Conservation (phyloP, 306 rosid genomes). For the Carpinus fangiana region DNA sequence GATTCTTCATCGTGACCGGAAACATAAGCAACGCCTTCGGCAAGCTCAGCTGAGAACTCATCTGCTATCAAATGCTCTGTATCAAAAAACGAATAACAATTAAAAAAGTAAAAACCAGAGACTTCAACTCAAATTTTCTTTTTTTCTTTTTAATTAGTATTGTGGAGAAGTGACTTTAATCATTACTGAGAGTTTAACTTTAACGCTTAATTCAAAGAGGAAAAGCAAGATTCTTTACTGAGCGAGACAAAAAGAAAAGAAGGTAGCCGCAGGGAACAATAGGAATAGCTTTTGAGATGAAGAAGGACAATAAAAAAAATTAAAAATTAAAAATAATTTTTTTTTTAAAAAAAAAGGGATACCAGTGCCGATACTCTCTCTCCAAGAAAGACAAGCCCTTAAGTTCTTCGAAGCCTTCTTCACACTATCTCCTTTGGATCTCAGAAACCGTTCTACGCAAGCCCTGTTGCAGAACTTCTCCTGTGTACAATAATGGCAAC, state of each 20-base stretch:
- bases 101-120: background rate
- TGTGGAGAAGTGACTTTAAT: constrained; percentile 40
- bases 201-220: constrained; percentile 47
- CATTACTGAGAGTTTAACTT: constrained; percentile 49
- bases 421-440: constrained; percentile 78
- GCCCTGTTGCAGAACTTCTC: constrained; percentile 89
- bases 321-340: no score
- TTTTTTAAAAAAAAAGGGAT: constrained; percentile 21
- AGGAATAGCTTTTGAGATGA: constrained; percentile 16
- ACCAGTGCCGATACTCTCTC: constrained; percentile 83
- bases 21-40: constrained; percentile 88
- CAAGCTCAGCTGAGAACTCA: constrained; percentile 93
- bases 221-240: constrained; percentile 69
- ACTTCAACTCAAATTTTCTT: background rate
- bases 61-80: constrained; percentile 87
- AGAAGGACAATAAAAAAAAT: background rate
- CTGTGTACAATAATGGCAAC: constrained; percentile 36
- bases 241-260: constrained; percentile 42
- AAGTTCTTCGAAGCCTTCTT: constrained; percentile 89
- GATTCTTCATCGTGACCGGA: constrained; percentile 93
- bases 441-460: constrained; percentile 83
- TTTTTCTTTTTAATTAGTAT: background rate
- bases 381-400: constrained; percentile 94
- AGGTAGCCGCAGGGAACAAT: constrained; percentile 15
- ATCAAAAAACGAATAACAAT: constrained; percentile 1